These are phyloP conservation scores for Zopfia rhizophila DNA, from an alignment of 2,329 filamentous ascomycete genomes.

Conservation along the genomic window DNA sequence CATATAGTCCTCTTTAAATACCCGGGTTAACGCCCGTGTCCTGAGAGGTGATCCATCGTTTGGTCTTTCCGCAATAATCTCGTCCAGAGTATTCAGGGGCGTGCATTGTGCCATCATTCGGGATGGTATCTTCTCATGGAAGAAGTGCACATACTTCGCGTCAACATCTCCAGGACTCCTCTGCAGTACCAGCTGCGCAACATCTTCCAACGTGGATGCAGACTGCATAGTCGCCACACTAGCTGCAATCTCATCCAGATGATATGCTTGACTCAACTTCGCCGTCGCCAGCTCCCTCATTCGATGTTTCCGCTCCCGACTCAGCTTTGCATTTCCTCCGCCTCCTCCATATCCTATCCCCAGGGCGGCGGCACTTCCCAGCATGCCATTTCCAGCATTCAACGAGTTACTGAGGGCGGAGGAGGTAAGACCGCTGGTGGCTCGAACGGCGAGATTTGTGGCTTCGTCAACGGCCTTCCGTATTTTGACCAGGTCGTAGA, in stretches of 20 bases:
- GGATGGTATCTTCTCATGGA: constrained; percentile 88
- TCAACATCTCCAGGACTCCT: constrained; percentile 74
- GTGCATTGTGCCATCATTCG: constrained; percentile 78
- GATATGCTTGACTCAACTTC: constrained; percentile 80
- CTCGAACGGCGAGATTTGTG: constrained; percentile 79
- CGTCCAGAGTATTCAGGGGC: constrained; percentile 71
- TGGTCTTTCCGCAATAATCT: constrained; percentile 73
- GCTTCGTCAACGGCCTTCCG: constrained; percentile 82
- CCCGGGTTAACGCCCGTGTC: constrained; percentile 77
- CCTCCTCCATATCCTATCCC: constrained; percentile 67
- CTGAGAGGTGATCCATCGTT: constrained; percentile 73
- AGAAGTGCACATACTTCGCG: constrained; percentile 90
- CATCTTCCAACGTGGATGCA: constrained; percentile 79
- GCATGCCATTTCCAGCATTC: constrained; percentile 62
- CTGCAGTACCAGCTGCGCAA: constrained; percentile 77
- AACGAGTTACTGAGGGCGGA: constrained; percentile 68
- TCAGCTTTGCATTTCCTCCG: constrained; percentile 71
- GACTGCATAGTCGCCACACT: constrained; percentile 87
- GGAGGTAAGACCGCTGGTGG: constrained; percentile 77
- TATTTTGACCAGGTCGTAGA: constrained; percentile 87
- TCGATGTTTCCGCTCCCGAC: constrained; percentile 78
- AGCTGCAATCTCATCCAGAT: constrained; percentile 82
- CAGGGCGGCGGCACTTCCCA: constrained; percentile 63
- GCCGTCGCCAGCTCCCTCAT: constrained; percentile 84
- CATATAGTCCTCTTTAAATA: constrained; percentile 79